A percentile compares a stretch with the other conserved stretches of the same genome.
Evolutionary conservation across 441 rosid species (phyloP).

Genomic region (Metrosideros polymorpha): DNA sequence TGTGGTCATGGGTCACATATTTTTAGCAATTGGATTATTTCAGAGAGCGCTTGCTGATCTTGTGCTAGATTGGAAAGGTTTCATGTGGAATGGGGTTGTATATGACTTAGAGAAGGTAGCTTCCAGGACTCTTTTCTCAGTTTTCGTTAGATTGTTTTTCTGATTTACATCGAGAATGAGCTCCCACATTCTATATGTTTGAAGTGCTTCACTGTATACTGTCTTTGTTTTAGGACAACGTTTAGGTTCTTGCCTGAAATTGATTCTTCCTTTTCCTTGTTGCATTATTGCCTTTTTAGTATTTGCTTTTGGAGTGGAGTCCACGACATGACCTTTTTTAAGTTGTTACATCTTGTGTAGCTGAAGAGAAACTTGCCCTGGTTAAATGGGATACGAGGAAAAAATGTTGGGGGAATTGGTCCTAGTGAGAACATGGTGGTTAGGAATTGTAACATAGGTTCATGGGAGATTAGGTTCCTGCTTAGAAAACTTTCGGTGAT

Average conservation of each 20-base stretch:
- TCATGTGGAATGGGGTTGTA: background rate
- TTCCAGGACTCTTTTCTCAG: constrained; percentile 5
- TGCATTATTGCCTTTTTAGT: background rate
- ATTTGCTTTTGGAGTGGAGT: background rate
- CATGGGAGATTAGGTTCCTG: background rate
- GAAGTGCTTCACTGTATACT: background rate
- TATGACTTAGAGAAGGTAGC: constrained; percentile 10
- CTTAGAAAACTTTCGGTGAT: background rate
- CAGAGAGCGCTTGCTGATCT: constrained; percentile 5
- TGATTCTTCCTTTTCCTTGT: background rate
- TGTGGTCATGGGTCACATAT: constrained; percentile 6
- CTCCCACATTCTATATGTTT: background rate
- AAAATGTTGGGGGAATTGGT: background rate
- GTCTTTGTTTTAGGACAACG: background rate
- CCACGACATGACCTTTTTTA: background rate
- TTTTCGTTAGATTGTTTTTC: background rate
- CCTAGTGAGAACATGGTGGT: background rate
- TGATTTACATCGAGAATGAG: background rate
- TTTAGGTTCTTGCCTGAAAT: background rate
- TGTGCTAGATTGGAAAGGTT: constrained; percentile 7
- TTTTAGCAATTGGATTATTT: constrained; percentile 5
- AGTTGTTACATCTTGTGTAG: background rate
- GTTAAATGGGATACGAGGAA: background rate
- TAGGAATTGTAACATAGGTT: background rate
- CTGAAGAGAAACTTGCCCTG: background rate